Percentiles rank a stretch among this genome's conserved stretches.
Evolutionary conservation across 768 basidiomycete species (phyloP).

Genomic region (Serpula lacrymans): DNA sequence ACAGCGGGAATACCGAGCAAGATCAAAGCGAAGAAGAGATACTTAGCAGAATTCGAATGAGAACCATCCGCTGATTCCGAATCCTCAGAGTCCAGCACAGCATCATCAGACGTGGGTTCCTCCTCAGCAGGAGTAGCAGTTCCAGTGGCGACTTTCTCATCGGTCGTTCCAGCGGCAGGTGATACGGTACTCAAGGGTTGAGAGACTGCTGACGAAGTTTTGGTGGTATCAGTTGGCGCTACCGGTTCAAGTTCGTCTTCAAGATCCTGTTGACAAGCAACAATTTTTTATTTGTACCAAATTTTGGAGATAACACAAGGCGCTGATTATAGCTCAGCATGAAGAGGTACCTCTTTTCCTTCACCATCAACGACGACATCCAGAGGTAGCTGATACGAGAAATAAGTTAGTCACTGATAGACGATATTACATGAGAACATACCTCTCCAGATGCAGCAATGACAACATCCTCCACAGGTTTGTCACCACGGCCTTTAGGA

Average conservation of each 20-base stretch:
- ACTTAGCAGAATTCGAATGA: conserved; percentile 13
- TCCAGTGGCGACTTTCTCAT: conserved; percentile 2
- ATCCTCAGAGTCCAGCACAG: conserved; percentile 11
- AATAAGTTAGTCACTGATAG: conserved; percentile 2
- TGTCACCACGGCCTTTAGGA: conserved; percentile 65
- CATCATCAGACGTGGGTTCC: conserved; percentile 2
- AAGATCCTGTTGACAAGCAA: conserved; percentile 47
- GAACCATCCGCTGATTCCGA: conserved; percentile 1
- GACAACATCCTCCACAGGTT: conserved; percentile 70
- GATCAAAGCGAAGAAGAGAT: conserved; percentile 26
- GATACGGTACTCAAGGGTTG: conserved; percentile 7
- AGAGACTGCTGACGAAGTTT: conserved; percentile 10
- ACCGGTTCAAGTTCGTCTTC: conserved; percentile 15
- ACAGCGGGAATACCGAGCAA: conserved; percentile 43
- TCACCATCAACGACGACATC: conserved; percentile 55
- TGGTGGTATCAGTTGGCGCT: conserved; percentile 12
- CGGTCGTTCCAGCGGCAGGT: conserved; percentile 1
- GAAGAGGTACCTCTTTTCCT: conserved; percentile 89
- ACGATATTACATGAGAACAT: conserved; percentile 17
- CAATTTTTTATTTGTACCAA: conserved; percentile 50
- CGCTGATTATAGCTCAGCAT: conserved; percentile 84
- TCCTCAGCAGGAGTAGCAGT: conserved; percentile 2
- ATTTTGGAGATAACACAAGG: conserved; percentile 30
- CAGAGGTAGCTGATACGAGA: conserved; percentile 42
- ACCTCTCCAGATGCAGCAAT: conserved; percentile 92